phyloP scores from a whole-genome alignment of 1,284 basidiomycete species.

The Leccinum pallidistipes region DNA sequence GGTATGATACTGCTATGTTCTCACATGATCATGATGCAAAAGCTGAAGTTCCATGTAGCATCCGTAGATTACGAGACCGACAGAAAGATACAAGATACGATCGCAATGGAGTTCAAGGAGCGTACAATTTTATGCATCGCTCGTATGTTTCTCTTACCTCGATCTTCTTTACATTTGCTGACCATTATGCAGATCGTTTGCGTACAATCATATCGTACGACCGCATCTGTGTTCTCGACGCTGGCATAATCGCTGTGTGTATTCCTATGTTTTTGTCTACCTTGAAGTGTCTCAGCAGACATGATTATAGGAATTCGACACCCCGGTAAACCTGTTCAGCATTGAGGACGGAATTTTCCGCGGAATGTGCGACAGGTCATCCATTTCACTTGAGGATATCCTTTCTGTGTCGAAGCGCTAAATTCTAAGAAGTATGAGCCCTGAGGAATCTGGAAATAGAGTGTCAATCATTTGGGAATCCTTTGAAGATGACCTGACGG shows the following conservation, averaged over 20 bases:
- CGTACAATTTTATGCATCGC: conserved; percentile 83
- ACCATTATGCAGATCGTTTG: conserved; percentile 53
- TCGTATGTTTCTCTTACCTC: conserved; percentile 43
- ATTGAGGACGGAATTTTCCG: conserved; percentile 61
- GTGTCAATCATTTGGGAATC: not conserved
- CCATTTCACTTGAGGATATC: conserved; percentile 70
- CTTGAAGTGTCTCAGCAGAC: not conserved
- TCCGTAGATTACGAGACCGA: conserved; percentile 85
- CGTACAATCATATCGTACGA: conserved; percentile 78
- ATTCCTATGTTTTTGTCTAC: not conserved
- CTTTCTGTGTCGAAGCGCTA: conserved; percentile 14
- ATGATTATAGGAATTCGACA: conserved; percentile 59
- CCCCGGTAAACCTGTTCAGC: conserved; percentile 65
- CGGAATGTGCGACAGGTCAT: conserved; percentile 71
- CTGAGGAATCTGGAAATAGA: not conserved
- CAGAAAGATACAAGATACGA: conserved; percentile 84
- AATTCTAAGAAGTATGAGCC: not conserved
- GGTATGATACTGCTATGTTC: conserved; percentile 26
- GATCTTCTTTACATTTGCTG: not conserved
- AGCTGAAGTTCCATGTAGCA: conserved; percentile 38
- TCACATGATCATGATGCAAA: conserved; percentile 30
- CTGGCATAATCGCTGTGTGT: conserved; percentile 59
- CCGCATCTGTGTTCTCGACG: conserved; percentile 74
- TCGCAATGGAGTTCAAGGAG: conserved; percentile 76
- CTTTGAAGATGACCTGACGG: too few relatives aligned